Base-by-base conservation (phyloP, 2,329 filamentous ascomycete species). In the Paraphoma chrysanthemicola region DNA sequence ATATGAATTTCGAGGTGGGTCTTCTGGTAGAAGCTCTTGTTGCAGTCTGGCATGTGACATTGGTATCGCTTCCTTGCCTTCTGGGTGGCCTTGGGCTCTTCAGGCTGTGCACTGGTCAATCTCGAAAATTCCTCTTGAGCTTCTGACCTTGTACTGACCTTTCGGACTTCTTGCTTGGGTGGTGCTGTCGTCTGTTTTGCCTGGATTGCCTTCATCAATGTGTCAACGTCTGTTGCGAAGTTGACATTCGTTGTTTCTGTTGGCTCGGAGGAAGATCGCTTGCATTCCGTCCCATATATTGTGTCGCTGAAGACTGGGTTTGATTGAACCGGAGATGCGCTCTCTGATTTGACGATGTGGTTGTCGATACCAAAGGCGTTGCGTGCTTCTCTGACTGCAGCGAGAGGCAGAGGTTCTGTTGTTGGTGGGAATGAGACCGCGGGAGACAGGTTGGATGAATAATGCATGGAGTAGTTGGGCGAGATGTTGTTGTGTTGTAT, bases 1-100 rank as follows among this genome's bases (percentile, higher is more conserved):
- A 86, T 88, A 75, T 99, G 95, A 47, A 96, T 97, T 59, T 95
- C 90, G 10, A 97, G 84, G 68, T 98, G 94, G 1, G 93, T 97
- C 79, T 94, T 96, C 73, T 98, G 94, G 57, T 87, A 87, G 76
- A 97, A 98, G 59, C 85, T 87, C 81, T 95, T 96, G 66, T 83
- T 82, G 76, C 94, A 98, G 41, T 86, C 86, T 7, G 87, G 84
- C 39, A 92, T 83, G 17, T 83, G 85, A 78, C 95, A 99, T 16
- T 85, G 79, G 74, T 94, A 93, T 68, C 88, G 81, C 75, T 88
- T 95, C 68, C 84, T 83, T 55, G 79, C 75, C 71, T 74, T 80
- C 68, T 74, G 72, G 4, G 39, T 70, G 46, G 54, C 60, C 58
- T 70, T 76, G 57, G 59, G 14, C 60, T 57, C 62, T 6, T 72